Evolutionary conservation across 495 filamentous ascomycete species (phyloP).

Genomic region (Aspergillus saccharolyticus): DNA sequence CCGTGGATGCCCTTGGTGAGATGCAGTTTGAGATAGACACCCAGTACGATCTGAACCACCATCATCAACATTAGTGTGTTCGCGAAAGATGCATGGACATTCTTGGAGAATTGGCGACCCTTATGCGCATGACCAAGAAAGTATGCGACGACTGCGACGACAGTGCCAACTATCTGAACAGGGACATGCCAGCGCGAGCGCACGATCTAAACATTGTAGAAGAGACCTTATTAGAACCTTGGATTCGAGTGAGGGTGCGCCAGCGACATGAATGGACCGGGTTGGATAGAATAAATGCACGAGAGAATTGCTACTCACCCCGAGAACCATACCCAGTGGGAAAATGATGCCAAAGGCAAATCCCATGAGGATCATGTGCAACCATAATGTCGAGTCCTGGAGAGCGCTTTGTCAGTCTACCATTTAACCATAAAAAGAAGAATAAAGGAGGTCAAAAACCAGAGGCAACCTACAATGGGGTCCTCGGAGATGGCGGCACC

Average conservation of each 20-base stretch:
- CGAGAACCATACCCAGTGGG: conserved; percentile 91
- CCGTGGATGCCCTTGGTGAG: conserved; percentile 77
- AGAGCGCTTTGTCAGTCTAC: conserved; percentile 3
- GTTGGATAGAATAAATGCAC: background rate
- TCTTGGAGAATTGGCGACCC: conserved; percentile 79
- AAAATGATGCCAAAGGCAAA: conserved; percentile 86
- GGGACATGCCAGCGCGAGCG: conserved; percentile 95
- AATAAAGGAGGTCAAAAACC: background rate
- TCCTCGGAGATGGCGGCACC: conserved; percentile 72
- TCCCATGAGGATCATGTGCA: conserved; percentile 87
- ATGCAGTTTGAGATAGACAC: conserved; percentile 85
- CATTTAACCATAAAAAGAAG: background rate
- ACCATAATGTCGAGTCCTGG: conserved; percentile 83
- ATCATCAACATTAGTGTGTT: conserved; percentile 74
- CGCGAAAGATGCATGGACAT: conserved; percentile 79
- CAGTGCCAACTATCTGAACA: conserved; percentile 67
- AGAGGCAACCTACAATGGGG: conserved; percentile 72
- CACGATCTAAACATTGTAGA: conserved; percentile 56
- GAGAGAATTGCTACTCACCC: conserved; percentile 50
- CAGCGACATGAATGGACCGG: background rate
- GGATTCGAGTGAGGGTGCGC: background rate
- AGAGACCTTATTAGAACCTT: conserved; percentile 4
- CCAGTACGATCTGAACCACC: conserved; percentile 68
- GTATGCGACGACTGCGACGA: conserved; percentile 76
- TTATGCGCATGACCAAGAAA: conserved; percentile 88